Evolutionary conservation across 108 stramenopile genomes (phyloP), one percentile per base, ranked within the genome.

Genomic region (Cyclostephanos tholiformis): DNA sequence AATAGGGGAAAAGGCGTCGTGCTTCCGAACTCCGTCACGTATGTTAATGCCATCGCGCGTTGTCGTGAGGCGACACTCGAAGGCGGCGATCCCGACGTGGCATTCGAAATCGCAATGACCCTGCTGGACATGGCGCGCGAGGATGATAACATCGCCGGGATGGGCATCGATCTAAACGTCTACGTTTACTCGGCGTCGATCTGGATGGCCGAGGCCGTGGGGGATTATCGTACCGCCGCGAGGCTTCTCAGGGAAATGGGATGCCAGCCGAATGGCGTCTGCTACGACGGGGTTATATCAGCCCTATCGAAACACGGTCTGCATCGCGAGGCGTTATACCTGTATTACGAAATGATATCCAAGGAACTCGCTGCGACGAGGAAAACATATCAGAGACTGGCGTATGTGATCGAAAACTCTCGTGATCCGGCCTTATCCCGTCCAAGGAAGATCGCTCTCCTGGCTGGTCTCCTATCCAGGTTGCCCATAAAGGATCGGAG

Each of bases 131-230:
- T 74, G 43, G 87, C 88, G 26, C 46, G 44, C 9, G 58, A 83
- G 35, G 87, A 89, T n/a, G 41, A 69, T 32, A 29, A 20, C 27
- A n/a, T n/a, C n/a, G 32, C 17, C 16, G 38, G 39, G 6, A 36
- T 10, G 63, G 68, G 71, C 27, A 60, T 87, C 10, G 43, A 69
- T 32, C 86, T 87, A 1, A 87, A 88, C 19, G 76, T 84, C 2
- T 89, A 74, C 56, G 86, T 92, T 67, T 92, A 88, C 68, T 85
- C 87, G n/a, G 78, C 91, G 4, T 77, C 87, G 16, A 92, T 92
- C 8, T 89, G 89, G 91, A 79, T 78, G 23, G 91, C 91, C n/a
- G 88, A 85, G 68, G 64, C 74, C 16, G 64, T 67, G 29, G 84
- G 82, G 4, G 69, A 85, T 58, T 61, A 70, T 39, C 35, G 58